Conservation (phyloP, 805 yeast species). For the Ogataea methylovora region DNA sequence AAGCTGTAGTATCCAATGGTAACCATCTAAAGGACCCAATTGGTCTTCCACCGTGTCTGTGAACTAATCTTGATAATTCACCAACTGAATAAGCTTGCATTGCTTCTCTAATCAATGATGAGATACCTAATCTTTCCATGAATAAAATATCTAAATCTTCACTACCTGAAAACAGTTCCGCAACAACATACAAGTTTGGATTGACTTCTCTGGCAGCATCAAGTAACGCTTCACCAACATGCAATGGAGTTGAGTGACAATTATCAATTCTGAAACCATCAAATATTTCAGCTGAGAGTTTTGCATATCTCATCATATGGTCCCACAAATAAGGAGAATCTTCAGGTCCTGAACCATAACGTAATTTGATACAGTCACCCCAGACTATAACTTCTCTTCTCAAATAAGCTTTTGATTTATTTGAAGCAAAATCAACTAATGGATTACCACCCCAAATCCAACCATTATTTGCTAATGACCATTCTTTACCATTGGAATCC, state of each 20-base stretch:
- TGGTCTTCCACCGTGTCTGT: conserved; percentile 91
- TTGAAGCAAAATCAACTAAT: conserved; percentile 84
- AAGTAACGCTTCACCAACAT: conserved; percentile 82
- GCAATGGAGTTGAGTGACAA: conserved; percentile 93
- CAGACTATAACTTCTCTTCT: conserved; percentile 92
- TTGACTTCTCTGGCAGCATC: conserved; percentile 83
- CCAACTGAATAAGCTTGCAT: conserved; percentile 92
- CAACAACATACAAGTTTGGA: conserved; percentile 86
- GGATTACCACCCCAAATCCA: conserved; percentile 99
- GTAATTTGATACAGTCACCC: conserved; percentile 93
- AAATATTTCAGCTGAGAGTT: conserved; percentile 63
- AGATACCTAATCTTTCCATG: conserved; percentile 85
- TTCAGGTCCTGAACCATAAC: conserved; percentile 70
- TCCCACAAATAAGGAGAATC: conserved; percentile 91
- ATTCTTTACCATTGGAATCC: conserved; percentile 44
- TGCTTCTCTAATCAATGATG: conserved; percentile 88
- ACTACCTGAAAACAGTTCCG: conserved; percentile 90
- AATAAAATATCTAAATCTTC: conserved; percentile 85
- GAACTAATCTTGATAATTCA: conserved; percentile 80
- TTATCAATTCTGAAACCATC: conserved; percentile 91
- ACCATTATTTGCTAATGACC: conserved; percentile 88
- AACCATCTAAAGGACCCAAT: conserved; percentile 84
- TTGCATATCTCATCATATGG: conserved; percentile 73
- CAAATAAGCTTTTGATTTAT: conserved; percentile 68
- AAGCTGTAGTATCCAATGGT: conserved; percentile 68